These are phyloP conservation scores for Daldinia decipiens DNA, from an alignment of 495 filamentous ascomycete species.

Conservation along the genomic window DNA sequence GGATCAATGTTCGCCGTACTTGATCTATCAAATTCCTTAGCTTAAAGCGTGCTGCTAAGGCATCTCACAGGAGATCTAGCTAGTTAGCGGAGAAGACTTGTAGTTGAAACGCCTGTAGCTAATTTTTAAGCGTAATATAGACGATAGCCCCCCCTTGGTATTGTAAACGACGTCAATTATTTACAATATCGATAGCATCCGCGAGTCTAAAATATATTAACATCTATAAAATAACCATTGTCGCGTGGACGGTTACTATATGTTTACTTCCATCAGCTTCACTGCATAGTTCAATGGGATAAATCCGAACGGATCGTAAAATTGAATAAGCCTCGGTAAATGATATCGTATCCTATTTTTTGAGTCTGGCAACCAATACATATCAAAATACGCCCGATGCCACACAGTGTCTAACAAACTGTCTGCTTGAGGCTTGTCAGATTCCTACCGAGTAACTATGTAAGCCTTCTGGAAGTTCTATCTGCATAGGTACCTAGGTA, in stretches of 20 bases:
- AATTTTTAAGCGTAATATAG: background rate
- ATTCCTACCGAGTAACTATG: slow-evolving; percentile 11
- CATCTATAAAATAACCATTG: background rate
- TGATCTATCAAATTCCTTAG: background rate
- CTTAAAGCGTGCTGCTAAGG: too few species aligned
- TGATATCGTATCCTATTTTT: too few species aligned
- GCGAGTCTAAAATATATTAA: background rate
- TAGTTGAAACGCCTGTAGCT: background rate
- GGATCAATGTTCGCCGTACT: background rate
- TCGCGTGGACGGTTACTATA: background rate
- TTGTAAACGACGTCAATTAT: background rate
- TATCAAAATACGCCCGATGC: background rate
- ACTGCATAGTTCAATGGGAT: too few species aligned
- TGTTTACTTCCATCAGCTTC: background rate
- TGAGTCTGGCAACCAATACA: background rate
- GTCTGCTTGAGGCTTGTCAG: slow-evolving; percentile 7
- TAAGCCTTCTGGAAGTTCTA: slow-evolving; percentile 33
- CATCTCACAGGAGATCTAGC: too few species aligned
- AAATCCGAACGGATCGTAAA: too few species aligned
- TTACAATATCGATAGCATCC: background rate
- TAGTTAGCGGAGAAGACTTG: background rate
- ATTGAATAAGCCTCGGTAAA: too few species aligned
- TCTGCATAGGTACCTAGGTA: slow-evolving; percentile 21
- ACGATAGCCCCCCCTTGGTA: background rate
- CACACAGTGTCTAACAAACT: slow-evolving; percentile 15